Percentiles rank a stretch among this genome's conserved stretches.
These are phyloP conservation scores for Neopestalotiopsis clavispora DNA, from an alignment of 2,329 filamentous ascomycete species.

Conservation along the genomic window DNA sequence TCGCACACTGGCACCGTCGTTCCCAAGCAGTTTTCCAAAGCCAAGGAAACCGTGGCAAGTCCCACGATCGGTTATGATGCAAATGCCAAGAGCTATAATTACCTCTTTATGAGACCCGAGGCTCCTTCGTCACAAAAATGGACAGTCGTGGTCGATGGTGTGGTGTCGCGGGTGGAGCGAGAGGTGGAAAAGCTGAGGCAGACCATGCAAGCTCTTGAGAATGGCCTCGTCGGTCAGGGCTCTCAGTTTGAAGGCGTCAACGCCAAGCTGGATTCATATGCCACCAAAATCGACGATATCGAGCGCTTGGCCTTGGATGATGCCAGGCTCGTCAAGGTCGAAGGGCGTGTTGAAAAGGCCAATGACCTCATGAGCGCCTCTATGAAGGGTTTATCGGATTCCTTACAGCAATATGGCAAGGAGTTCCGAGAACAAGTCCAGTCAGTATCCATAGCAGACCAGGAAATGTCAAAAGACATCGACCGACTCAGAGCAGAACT, in stretches of 20 bases:
- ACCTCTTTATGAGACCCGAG: background rate
- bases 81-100: conserved; percentile 4
- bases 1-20: background rate
- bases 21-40: conserved; percentile 5
- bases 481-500: background rate
- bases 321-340: background rate
- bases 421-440: background rate
- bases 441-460: background rate
- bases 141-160: background rate
- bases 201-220: conserved; percentile 90
- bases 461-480: background rate
- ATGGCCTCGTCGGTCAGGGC: conserved; percentile 70
- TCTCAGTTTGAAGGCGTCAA: conserved; percentile 34
- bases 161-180: conserved; percentile 59
- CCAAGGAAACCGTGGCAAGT: background rate
- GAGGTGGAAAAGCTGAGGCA: conserved; percentile 83
- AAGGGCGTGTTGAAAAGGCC: background rate
- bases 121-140: background rate
- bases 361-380: background rate
- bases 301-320: background rate
- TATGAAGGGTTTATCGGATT: background rate
- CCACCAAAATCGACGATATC: background rate
- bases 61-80: conserved; percentile 7
- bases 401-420: background rate
- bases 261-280: background rate